phyloP scores from a whole-genome alignment of 2,329 filamentous ascomycete species.

The Cladophialophora yegresii region DNA sequence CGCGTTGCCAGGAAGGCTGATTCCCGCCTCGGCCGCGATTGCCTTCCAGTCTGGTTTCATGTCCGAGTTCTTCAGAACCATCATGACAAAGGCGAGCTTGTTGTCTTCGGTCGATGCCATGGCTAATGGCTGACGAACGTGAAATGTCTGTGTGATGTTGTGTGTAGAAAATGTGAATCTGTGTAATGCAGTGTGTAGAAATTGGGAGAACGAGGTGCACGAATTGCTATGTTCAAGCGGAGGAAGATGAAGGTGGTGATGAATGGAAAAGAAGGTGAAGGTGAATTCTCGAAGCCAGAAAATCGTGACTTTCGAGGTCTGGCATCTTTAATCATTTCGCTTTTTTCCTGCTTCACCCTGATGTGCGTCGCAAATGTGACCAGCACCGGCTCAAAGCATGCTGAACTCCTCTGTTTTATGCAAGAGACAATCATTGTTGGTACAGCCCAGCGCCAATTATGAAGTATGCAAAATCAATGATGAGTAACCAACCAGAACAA shows the following conservation, averaged over 20 bases:
- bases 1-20: conserved; percentile 1
- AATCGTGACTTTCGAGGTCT: not conserved
- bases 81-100: not conserved
- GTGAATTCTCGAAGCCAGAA: not conserved
- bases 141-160: not conserved
- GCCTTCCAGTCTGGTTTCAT: not conserved
- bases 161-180: not conserved
- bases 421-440: not conserved
- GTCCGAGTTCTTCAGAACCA: not conserved
- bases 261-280: not conserved
- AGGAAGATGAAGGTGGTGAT: not conserved
- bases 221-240: not conserved
- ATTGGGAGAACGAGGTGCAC: not conserved
- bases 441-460: not conserved
- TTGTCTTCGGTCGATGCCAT: not conserved
- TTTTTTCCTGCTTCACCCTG: not conserved
- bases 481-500: not conserved
- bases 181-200: not conserved
- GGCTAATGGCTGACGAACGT: not conserved
- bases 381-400: not conserved
- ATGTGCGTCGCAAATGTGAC: not conserved
- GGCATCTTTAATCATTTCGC: not conserved
- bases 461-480: not conserved
- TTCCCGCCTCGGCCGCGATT: not conserved
- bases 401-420: not conserved